Evolutionary conservation across 2,329 filamentous ascomycete genomes (phyloP), one percentile per base, ranked within the genome.

Genomic region (Fusarium sp.): DNA sequence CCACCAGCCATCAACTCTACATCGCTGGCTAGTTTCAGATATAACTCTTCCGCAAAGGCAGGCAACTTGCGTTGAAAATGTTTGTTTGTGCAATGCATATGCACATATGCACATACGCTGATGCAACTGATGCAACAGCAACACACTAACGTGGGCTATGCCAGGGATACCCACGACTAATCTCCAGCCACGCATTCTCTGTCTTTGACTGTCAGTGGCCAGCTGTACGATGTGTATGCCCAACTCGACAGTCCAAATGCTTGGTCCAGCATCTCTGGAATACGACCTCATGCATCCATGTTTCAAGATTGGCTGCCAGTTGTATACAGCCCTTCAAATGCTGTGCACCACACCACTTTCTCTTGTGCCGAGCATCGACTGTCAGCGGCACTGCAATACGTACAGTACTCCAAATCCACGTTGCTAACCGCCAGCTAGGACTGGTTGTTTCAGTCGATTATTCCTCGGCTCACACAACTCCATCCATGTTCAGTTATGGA

Each of bases 81-180:
- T 63, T 74, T 68, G 70, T 61, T 74, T 66, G 53, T 77, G 70
- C 72, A 73, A 62, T 72, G 67, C 64, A 74, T 28, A 64, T 73
- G 71, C 45, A 58, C 65, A 69, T 64, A 70, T 61, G 70, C 70
- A 72, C 63, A 60, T 59, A 38, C 42, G 56, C 45, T 66, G 63
- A 75, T 77, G 75, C 74, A 77, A 72, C 66, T 62, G 62, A 75
- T 77, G 75, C 75, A 77, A 73, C 42, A 63, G 44, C 50, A 51
- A 51, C 61, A 60, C 24, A 57, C 59, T 66, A 75, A 56, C 60
- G 55, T 59, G 62, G 66, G 45, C 42, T 32, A 9, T 60, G 54
- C 24, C 63, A 66, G 60, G 64, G 57, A 66, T 73, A 58, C 72
- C 72, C 59, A 64, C 62, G 55, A 56, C 56, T 53, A 32, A 44